phyloP scores from a whole-genome alignment of 805 yeast species.

The Zygosaccharomyces pseudorouxii region DNA sequence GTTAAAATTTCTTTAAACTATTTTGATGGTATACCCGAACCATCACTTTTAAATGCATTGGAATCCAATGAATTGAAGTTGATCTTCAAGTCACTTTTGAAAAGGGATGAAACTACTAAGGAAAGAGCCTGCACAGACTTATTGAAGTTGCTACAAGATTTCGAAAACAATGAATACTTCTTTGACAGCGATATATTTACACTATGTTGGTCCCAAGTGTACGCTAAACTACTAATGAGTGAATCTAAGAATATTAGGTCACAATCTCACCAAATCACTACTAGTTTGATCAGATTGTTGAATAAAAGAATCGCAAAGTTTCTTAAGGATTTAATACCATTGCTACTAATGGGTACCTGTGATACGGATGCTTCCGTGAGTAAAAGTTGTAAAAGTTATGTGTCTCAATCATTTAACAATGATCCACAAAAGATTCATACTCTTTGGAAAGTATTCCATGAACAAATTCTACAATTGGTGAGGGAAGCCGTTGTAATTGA shows the following conservation, averaged over 20 bases:
- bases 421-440: constrained; percentile 50
- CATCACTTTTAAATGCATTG: constrained; percentile 45
- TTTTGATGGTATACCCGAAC: constrained; percentile 74
- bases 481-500: constrained; percentile 53
- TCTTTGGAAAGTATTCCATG: constrained; percentile 56
- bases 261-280: constrained; percentile 61
- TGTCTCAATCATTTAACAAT: constrained; percentile 53
- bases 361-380: constrained; percentile 67
- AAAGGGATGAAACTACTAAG: constrained; percentile 78
- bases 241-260: constrained; percentile 61
- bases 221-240: constrained; percentile 73
- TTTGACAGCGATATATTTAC: constrained; percentile 50
- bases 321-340: constrained; percentile 65
- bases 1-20: constrained; percentile 65
- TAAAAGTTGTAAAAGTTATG: constrained; percentile 42
- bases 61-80: constrained; percentile 43
- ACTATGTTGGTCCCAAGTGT: constrained; percentile 74
- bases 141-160: constrained; percentile 31
- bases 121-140: constrained; percentile 70
- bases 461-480: constrained; percentile 52
- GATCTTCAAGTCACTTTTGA: constrained; percentile 69
- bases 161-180: constrained; percentile 15
- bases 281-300: constrained; percentile 44
- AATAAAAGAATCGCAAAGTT: constrained; percentile 60
- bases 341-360: constrained; percentile 65